Evolutionary conservation across 805 yeast species (phyloP).

Genomic region (Kurtzmaniella fragi): DNA sequence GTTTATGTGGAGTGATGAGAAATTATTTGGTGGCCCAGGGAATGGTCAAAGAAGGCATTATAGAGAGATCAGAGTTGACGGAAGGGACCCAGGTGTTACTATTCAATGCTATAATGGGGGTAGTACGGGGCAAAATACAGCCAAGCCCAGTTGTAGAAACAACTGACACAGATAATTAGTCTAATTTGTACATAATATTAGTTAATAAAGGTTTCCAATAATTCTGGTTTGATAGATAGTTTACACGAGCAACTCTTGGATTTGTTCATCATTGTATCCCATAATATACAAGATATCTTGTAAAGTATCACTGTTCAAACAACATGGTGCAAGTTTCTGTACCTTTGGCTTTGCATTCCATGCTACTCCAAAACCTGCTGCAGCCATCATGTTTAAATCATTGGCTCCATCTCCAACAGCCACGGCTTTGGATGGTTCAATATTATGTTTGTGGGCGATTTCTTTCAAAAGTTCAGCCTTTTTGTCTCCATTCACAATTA

Average conservation of each 20-base stretch:
- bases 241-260: constrained; percentile 20
- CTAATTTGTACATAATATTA: background rate
- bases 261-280: constrained; percentile 63
- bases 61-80: constrained; percentile 41
- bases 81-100: constrained; percentile 68
- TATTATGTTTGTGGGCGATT: constrained; percentile 51
- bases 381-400: constrained; percentile 87
- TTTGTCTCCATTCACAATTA: constrained; percentile 77
- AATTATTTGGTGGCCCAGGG: constrained; percentile 54
- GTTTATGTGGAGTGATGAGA: constrained; percentile 80
- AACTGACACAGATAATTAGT: background rate
- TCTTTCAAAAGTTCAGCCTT: constrained; percentile 70
- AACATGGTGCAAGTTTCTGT: constrained; percentile 75
- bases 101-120: constrained; percentile 83
- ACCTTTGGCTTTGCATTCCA: constrained; percentile 97
- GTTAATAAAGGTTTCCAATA: constrained; percentile 2
- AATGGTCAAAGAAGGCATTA: constrained; percentile 47
- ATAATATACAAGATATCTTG: constrained; percentile 74
- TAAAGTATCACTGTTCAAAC: constrained; percentile 70
- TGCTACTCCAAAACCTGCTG: constrained; percentile 91
- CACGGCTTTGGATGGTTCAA: constrained; percentile 51
- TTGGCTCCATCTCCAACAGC: constrained; percentile 98
- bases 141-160: constrained; percentile 9
- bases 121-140: constrained; percentile 57
- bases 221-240: background rate